A percentile compares a stretch with the other conserved stretches of the same genome.
Evolutionary conservation across 495 filamentous ascomycete species (phyloP).

Genomic region (Schizothecium vesticola): DNA sequence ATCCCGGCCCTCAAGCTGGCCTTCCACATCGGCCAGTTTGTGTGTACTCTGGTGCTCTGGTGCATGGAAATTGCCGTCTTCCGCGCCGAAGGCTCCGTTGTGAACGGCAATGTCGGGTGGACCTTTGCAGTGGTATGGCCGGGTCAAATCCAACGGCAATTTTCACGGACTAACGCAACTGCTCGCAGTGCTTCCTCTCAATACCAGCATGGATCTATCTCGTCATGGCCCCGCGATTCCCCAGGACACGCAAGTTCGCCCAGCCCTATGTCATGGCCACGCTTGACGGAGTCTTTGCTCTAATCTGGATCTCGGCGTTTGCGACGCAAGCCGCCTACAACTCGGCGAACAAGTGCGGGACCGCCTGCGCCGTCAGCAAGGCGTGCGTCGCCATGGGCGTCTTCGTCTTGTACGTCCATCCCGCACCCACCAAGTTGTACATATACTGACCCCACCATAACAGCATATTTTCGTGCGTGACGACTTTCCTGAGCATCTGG

Average conservation of each 20-base stretch:
- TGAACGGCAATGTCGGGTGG: constrained; percentile 67
- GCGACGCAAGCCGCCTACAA: constrained; percentile 67
- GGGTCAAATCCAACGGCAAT: background rate
- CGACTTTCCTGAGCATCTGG: constrained; percentile 70
- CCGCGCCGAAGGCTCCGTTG: constrained; percentile 51
- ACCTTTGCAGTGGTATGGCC: constrained; percentile 69
- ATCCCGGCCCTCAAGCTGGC: constrained; percentile 53
- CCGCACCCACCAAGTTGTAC: background rate
- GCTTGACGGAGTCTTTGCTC: constrained; percentile 64
- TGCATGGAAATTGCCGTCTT: constrained; percentile 70
- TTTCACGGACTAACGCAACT: background rate
- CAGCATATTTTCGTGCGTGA: constrained; percentile 70
- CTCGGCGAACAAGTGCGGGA: constrained; percentile 42
- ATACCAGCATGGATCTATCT: constrained; percentile 80
- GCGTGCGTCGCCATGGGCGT: constrained; percentile 73
- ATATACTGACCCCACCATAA: background rate
- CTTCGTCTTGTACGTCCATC: constrained; percentile 65
- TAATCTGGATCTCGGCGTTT: constrained; percentile 85
- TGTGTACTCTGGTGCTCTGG: constrained; percentile 66
- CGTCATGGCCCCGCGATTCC: constrained; percentile 75
- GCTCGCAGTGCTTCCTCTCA: constrained; percentile 70
- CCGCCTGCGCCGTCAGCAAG: constrained; percentile 66
- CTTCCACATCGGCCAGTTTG: constrained; percentile 56
- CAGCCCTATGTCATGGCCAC: constrained; percentile 76
- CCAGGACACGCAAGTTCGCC: constrained; percentile 70